These are phyloP conservation scores for Pisolithus tinctorius DNA, from an alignment of 768 basidiomycete genomes.

Conservation along the genomic window DNA sequence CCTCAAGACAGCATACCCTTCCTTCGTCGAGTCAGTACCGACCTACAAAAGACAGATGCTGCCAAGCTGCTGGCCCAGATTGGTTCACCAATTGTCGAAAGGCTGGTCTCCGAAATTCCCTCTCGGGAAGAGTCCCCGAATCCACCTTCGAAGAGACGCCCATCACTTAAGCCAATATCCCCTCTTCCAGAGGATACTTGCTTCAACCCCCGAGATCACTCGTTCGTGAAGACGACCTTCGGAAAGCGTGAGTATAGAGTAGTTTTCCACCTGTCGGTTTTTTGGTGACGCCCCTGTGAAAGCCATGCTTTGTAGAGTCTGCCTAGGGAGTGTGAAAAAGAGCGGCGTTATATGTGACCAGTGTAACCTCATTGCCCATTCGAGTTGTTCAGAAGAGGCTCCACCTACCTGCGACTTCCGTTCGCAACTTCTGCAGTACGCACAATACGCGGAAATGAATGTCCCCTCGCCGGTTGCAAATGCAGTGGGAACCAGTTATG, in stretches of 20 bases:
- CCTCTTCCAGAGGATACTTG: slow-evolving; percentile 26
- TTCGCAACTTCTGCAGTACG: slow-evolving; percentile 70
- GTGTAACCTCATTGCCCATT: slow-evolving; percentile 85
- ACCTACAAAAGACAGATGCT: slow-evolving; percentile 68
- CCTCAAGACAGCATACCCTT: slow-evolving; percentile 96
- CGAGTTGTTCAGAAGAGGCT: slow-evolving; percentile 66
- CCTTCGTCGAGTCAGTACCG: slow-evolving; percentile 83
- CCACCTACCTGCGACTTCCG: slow-evolving; percentile 79
- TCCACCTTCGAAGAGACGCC: slow-evolving; percentile 25
- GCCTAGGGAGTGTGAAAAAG: slow-evolving; percentile 73
- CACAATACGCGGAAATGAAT: slow-evolving; percentile 69
- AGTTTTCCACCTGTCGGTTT: neutral
- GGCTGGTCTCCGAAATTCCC: slow-evolving; percentile 41
- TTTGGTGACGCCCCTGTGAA: slow-evolving; percentile 8
- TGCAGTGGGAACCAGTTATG: slow-evolving; percentile 37
- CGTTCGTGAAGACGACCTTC: slow-evolving; percentile 89
- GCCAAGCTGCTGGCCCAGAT: slow-evolving; percentile 45
- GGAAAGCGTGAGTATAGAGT: slow-evolving; percentile 65
- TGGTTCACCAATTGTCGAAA: slow-evolving; percentile 23
- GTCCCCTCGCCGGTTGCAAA: slow-evolving; percentile 27
- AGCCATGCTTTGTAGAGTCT: slow-evolving; percentile 89
- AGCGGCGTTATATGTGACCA: slow-evolving; percentile 82
- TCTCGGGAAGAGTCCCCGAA: slow-evolving; percentile 33
- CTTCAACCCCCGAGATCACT: slow-evolving; percentile 65
- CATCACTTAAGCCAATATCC: slow-evolving; percentile 30